Conservation (phyloP, 768 basidiomycete genomes). For the Suillus tomentosus region DNA sequence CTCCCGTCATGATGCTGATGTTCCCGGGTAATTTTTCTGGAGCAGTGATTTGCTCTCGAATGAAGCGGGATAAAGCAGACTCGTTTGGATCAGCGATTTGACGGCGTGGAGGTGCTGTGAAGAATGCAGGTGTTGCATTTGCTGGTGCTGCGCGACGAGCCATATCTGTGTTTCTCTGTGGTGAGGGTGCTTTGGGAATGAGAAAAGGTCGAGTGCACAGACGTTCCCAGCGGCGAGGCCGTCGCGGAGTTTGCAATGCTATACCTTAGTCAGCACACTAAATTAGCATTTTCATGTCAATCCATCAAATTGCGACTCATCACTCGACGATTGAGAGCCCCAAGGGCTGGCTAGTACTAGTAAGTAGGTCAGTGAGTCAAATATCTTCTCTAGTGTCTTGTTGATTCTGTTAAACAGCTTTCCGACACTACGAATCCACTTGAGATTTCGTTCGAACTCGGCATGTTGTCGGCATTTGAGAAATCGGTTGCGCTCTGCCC, state of each 20-base stretch:
- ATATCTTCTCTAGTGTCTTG: not conserved
- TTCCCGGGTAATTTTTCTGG: conserved; percentile 79
- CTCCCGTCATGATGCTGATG: conserved; percentile 64
- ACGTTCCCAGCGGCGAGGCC: not conserved
- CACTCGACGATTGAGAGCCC: not conserved
- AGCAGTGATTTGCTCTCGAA: conserved; percentile 66
- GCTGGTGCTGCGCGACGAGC: conserved; percentile 68
- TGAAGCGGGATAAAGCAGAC: conserved; percentile 54
- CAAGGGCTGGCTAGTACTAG: not conserved
- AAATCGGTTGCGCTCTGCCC: not conserved
- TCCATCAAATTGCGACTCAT: not conserved
- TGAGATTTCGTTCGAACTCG: not conserved
- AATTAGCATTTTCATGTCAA: not conserved
- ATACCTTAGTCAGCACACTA: not conserved
- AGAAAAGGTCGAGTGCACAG: not conserved
- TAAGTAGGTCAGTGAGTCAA: not conserved
- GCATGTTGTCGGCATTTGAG: not conserved
- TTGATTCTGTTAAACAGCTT: not conserved
- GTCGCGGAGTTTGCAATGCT: conserved; percentile 11
- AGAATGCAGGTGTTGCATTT: conserved; percentile 51
- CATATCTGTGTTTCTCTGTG: conserved; percentile 44
- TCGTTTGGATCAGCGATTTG: conserved; percentile 59
- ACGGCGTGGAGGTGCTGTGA: conserved; percentile 42
- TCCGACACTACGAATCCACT: not conserved
- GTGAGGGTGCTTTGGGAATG: not conserved